Conservation (phyloP, 169 alveolate species). For the Eimeria maxima region DNA sequence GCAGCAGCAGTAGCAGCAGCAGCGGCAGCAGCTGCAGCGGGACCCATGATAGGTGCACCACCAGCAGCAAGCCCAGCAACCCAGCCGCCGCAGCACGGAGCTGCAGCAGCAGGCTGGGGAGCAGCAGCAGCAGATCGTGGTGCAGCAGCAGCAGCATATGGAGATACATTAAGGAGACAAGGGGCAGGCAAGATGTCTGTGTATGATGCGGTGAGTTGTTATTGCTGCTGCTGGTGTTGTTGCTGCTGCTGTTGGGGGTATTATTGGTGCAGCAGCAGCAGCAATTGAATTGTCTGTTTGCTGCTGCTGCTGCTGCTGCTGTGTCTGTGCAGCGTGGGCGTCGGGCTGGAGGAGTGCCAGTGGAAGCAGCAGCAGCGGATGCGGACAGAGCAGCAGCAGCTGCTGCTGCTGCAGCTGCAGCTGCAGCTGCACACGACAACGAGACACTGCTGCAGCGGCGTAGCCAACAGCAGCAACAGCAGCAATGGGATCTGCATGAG, state of each 20-base stretch:
- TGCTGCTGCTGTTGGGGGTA: neutral
- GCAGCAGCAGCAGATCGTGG: too few relatives aligned
- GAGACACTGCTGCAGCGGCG: slow-evolving; percentile 43
- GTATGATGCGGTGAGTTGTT: slow-evolving; percentile 52
- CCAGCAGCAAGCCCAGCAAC: slow-evolving; percentile 18
- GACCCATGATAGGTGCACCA: neutral
- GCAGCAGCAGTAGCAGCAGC: slow-evolving; percentile 19
- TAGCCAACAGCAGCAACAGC: slow-evolving; percentile 58
- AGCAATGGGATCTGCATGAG: slow-evolving; percentile 54
- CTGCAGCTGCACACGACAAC: too few relatives aligned
- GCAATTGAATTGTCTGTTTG: neutral
- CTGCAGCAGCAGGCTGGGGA: too few relatives aligned
- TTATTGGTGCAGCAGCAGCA: neutral
- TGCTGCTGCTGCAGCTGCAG: too few relatives aligned
- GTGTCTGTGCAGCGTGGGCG: neutral
- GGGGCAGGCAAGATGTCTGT: slow-evolving; percentile 57
- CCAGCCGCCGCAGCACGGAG: too few relatives aligned
- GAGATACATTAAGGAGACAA: slow-evolving; percentile 24
- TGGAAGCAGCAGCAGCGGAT: too few relatives aligned
- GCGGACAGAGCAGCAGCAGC: too few relatives aligned
- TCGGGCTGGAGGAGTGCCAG: too few relatives aligned
- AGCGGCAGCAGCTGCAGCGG: slow-evolving; percentile 8
- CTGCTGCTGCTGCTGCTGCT: neutral
- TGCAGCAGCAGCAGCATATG: neutral
- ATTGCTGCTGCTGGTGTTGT: slow-evolving; percentile 41